A percentile compares a stretch with the other conserved stretches of the same genome.
Conservation (phyloP, 2,329 filamentous ascomycete genomes). For the Aureobasidium sp. region DNA sequence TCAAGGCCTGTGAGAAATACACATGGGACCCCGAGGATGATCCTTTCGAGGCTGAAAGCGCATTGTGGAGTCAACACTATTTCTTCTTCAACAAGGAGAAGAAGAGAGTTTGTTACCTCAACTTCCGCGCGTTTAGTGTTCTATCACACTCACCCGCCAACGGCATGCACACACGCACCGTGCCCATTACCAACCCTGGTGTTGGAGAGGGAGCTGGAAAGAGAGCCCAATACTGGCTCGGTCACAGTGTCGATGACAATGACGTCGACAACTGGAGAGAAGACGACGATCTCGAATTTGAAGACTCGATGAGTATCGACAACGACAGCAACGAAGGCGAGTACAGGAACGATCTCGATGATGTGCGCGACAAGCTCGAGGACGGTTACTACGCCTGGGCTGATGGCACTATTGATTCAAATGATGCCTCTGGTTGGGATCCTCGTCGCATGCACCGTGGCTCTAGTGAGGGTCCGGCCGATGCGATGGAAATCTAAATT, state of each 20-base stretch:
- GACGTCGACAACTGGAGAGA: conserved; percentile 15
- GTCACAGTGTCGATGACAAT: conserved; percentile 40
- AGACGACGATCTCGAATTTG: conserved; percentile 25
- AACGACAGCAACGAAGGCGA: conserved; percentile 25
- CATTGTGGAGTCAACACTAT: conserved; percentile 92
- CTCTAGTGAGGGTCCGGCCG: conserved; percentile 15
- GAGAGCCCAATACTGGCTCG: conserved; percentile 82
- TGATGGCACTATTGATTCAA: conserved; percentile 19
- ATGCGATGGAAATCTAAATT: conserved; percentile 16
- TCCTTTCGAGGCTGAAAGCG: conserved; percentile 83
- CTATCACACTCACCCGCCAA: conserved; percentile 55
- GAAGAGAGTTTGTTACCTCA: conserved; percentile 91
- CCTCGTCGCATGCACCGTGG: conserved; percentile 13
- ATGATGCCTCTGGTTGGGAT: conserved; percentile 15
- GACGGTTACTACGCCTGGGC: conserved; percentile 21
- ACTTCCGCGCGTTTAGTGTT: conserved; percentile 79
- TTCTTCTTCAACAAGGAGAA: conserved; percentile 94
- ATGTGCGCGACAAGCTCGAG: conserved; percentile 25
- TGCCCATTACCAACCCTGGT: conserved; percentile 34
- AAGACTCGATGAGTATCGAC: conserved; percentile 11
- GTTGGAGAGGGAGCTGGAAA: conserved; percentile 58
- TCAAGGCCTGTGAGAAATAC: conserved; percentile 83
- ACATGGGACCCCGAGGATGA: conserved; percentile 84
- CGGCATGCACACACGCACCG: conserved; percentile 32
- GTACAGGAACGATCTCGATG: conserved; percentile 25